Conservation (phyloP, 371 early-diverging fungal species). For the Phascolomyces articulosus region DNA sequence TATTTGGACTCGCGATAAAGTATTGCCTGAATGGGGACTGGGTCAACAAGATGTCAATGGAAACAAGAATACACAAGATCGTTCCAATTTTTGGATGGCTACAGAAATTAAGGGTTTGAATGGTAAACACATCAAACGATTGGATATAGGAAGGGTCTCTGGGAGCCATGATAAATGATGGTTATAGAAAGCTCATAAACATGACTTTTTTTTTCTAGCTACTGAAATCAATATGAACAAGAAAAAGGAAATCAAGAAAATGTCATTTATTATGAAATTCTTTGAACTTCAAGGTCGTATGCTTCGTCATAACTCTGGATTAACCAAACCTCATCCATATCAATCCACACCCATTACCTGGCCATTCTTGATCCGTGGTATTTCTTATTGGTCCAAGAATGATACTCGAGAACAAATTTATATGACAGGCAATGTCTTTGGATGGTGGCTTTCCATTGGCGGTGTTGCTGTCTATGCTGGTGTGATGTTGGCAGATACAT, state of each 20-base stretch:
- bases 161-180: too few species aligned
- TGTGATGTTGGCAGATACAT: slow-evolving; percentile 60
- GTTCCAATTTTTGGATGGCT: slow-evolving; percentile 80
- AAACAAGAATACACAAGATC: slow-evolving; percentile 81
- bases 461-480: slow-evolving; percentile 61
- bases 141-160: too few species aligned
- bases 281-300: slow-evolving; percentile 88
- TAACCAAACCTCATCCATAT: slow-evolving; percentile 94
- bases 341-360: slow-evolving; percentile 83
- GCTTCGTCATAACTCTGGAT: slow-evolving; percentile 89
- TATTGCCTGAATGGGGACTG: slow-evolving; percentile 96
- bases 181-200: too few species aligned
- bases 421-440: slow-evolving; percentile 94
- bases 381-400: slow-evolving; percentile 91
- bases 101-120: slow-evolving; percentile 70
- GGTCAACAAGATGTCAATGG: slow-evolving; percentile 96
- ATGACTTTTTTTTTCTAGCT: too few species aligned
- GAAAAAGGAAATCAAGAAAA: slow-evolving; percentile 43
- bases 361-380: slow-evolving; percentile 91
- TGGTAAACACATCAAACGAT: slow-evolving; percentile 34
- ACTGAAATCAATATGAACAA: slow-evolving; percentile 39
- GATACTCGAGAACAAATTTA: slow-evolving; percentile 86
- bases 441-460: slow-evolving; percentile 84
- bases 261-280: slow-evolving; percentile 84
- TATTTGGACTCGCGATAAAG: slow-evolving; percentile 73